Percentiles rank a stretch among this genome's conserved stretches.
Evolutionary conservation across 2,329 filamentous ascomycete genomes (phyloP).

Genomic region (Waltergamsia citrina): DNA sequence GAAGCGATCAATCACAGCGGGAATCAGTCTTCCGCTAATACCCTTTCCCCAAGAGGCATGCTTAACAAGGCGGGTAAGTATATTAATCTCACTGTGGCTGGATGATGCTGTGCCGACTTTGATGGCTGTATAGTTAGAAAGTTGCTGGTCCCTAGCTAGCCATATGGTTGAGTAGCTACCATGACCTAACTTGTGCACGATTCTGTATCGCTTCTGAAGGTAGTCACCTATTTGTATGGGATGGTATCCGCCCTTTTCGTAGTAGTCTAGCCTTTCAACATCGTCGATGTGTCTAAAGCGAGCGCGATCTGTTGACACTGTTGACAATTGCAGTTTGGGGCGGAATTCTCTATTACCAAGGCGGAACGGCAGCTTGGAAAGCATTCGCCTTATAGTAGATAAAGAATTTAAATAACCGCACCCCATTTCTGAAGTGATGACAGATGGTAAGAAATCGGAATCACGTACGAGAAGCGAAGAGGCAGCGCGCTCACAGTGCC

Average conservation of each 20-base stretch:
- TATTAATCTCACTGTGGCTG: slow-evolving; percentile 8
- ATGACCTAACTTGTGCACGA: slow-evolving; percentile 17
- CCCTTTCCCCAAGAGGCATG: not conserved
- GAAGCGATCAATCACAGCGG: slow-evolving; percentile 11
- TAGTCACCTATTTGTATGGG: slow-evolving; percentile 24
- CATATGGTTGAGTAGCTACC: slow-evolving; percentile 20
- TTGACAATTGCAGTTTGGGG: not conserved
- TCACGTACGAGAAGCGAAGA: too few relatives aligned
- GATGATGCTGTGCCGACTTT: slow-evolving; percentile 13
- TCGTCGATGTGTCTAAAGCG: slow-evolving; percentile 6
- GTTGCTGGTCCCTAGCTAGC: slow-evolving; percentile 17
- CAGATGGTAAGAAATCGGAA: too few relatives aligned
- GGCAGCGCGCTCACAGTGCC: too few relatives aligned
- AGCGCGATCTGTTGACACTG: not conserved
- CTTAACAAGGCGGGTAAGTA: slow-evolving; percentile 9
- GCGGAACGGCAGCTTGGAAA: too few relatives aligned
- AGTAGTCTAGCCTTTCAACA: slow-evolving; percentile 14
- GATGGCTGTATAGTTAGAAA: slow-evolving; percentile 16
- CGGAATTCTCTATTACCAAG: too few relatives aligned
- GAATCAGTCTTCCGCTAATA: not conserved
- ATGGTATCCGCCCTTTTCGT: slow-evolving; percentile 26
- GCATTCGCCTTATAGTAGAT: too few relatives aligned
- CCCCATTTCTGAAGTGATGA: too few relatives aligned
- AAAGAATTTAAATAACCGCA: too few relatives aligned
- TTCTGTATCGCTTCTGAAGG: slow-evolving; percentile 15